Percentiles rank a stretch among this genome's conserved stretches.
These are phyloP conservation scores for Sophora flavescens DNA, from an alignment of 306 rosid genomes.

Conservation along the genomic window DNA sequence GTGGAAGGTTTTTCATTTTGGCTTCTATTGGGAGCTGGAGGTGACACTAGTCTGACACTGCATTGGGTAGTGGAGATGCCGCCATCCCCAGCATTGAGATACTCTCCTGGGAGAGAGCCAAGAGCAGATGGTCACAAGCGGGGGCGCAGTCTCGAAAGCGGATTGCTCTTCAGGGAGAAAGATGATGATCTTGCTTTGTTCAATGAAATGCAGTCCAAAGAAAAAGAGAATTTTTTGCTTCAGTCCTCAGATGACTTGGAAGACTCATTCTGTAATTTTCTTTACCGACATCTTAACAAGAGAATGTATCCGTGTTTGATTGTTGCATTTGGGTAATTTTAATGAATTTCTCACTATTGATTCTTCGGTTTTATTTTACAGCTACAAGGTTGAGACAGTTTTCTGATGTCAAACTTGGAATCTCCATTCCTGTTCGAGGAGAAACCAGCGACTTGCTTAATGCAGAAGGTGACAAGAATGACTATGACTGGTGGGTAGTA, in stretches of 20 bases:
- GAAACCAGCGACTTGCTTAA: slow-evolving; percentile 75
- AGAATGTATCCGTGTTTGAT: background rate
- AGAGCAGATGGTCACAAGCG: slow-evolving; percentile 71
- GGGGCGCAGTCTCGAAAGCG: slow-evolving; percentile 78
- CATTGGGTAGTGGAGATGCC: slow-evolving; percentile 67
- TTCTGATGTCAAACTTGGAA: slow-evolving; percentile 71
- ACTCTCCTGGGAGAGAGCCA: slow-evolving; percentile 72
- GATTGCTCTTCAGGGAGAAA: slow-evolving; percentile 68
- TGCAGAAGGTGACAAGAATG: slow-evolving; percentile 78
- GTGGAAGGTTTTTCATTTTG: slow-evolving; percentile 24
- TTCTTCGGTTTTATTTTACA: slow-evolving; percentile 53
- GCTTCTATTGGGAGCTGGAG: slow-evolving; percentile 44
- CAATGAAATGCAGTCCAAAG: slow-evolving; percentile 75
- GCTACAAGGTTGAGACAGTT: slow-evolving; percentile 74
- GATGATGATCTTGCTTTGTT: slow-evolving; percentile 86
- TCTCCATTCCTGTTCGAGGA: slow-evolving; percentile 72
- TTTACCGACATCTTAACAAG: slow-evolving; percentile 28
- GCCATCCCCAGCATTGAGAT: slow-evolving; percentile 79
- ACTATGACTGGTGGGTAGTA: slow-evolving; percentile 78
- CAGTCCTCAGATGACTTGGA: slow-evolving; percentile 78
- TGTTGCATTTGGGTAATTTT: slow-evolving; percentile 45
- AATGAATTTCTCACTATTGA: slow-evolving; percentile 22
- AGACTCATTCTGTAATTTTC: slow-evolving; percentile 72
- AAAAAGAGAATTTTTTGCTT: slow-evolving; percentile 79
- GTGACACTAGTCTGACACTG: slow-evolving; percentile 40